phyloP scores from a whole-genome alignment of 768 basidiomycete species.

The Sarcomyxa edulis region DNA sequence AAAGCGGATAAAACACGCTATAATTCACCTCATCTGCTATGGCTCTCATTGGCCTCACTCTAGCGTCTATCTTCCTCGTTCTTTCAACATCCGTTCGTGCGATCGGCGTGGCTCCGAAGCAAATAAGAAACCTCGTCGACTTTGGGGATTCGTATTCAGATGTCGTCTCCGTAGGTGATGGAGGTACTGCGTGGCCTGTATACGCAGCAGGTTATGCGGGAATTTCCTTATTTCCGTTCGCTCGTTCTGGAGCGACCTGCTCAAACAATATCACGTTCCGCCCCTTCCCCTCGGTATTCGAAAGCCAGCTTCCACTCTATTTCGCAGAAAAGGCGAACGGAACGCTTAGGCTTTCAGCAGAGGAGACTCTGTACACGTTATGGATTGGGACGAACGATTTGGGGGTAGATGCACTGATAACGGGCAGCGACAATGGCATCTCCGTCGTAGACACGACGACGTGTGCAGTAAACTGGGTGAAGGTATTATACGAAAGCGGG shows the following conservation, averaged over 20 bases:
- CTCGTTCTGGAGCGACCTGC: slow-evolving; percentile 41
- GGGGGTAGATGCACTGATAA: slow-evolving; percentile 32
- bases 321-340: slow-evolving; percentile 21
- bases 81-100: neutral
- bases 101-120: slow-evolving; percentile 10
- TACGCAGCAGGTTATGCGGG: slow-evolving; percentile 36
- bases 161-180: slow-evolving; percentile 17
- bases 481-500: slow-evolving; percentile 34
- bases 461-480: slow-evolving; percentile 39
- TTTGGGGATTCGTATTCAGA: slow-evolving; percentile 50
- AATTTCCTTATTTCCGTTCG: slow-evolving; percentile 37
- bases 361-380: slow-evolving; percentile 41
- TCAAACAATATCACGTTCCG: slow-evolving; percentile 36
- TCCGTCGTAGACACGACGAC: slow-evolving; percentile 36
- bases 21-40: too few species aligned
- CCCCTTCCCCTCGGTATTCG: slow-evolving; percentile 34
- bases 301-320: slow-evolving; percentile 32
- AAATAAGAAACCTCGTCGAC: slow-evolving; percentile 39
- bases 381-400: slow-evolving; percentile 54
- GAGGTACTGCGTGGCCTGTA: slow-evolving; percentile 36
- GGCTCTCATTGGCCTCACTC: too few species aligned
- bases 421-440: slow-evolving; percentile 26
- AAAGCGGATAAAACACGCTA: too few species aligned
- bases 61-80: too few species aligned
- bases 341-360: slow-evolving; percentile 16